phyloP scores from a whole-genome alignment of 2,329 filamentous ascomycete genomes.

The Mariannaea sp. region DNA sequence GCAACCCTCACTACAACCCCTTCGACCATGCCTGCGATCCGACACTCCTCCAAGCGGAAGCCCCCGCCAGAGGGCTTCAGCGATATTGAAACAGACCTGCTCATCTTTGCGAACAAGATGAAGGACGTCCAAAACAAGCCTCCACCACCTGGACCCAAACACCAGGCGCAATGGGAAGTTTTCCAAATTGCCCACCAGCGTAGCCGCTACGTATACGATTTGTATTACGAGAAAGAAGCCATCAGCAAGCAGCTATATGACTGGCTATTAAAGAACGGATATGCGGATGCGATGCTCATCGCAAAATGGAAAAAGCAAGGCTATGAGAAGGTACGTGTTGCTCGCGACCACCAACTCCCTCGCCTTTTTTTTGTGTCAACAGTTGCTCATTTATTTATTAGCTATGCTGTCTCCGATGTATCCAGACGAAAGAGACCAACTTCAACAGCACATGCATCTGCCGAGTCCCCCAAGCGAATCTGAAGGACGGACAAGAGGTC shows the following conservation, averaged over 20 bases:
- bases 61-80: constrained; percentile 84
- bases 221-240: constrained; percentile 97
- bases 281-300: constrained; percentile 93
- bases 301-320: constrained; percentile 99
- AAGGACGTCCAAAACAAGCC: constrained; percentile 93
- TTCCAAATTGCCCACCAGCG: constrained; percentile 97
- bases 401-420: constrained; percentile 93
- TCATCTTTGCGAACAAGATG: constrained; percentile 89
- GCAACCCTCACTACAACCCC: not conserved
- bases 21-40: constrained; percentile 72
- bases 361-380: too few species aligned
- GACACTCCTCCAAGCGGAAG: constrained; percentile 77
- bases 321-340: constrained; percentile 83
- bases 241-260: constrained; percentile 93
- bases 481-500: constrained; percentile 89
- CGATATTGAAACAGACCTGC: constrained; percentile 84
- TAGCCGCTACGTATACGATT: constrained; percentile 90
- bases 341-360: too few species aligned
- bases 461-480: constrained; percentile 83
- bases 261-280: constrained; percentile 94
- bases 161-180: constrained; percentile 94
- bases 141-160: constrained; percentile 76
- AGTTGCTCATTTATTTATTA: constrained; percentile 48
- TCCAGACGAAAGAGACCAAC: constrained; percentile 99
- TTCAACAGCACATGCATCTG: constrained; percentile 98